Evolutionary conservation across 2,329 filamentous ascomycete genomes (phyloP).

Genomic region (Arthroderma sp.): DNA sequence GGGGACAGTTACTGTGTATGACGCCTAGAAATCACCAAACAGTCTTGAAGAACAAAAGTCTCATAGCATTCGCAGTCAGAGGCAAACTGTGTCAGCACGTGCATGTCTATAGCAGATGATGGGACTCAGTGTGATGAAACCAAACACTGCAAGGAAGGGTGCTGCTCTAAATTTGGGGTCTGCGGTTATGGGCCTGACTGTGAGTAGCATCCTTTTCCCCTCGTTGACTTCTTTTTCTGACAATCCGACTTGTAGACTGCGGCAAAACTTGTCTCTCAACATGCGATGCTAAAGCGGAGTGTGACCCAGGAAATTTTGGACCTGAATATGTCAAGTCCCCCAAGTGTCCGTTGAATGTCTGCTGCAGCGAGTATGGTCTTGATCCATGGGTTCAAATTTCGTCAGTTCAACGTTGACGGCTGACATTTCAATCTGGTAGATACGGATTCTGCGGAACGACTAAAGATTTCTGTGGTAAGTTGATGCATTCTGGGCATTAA

Average conservation of each 20-base stretch:
- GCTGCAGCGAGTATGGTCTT: slow-evolving; percentile 14
- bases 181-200: slow-evolving; percentile 13
- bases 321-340: slow-evolving; percentile 7
- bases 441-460: slow-evolving; percentile 10
- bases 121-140: slow-evolving; percentile 4
- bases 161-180: slow-evolving; percentile 4
- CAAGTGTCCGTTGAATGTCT: slow-evolving; percentile 20
- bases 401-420: background rate
- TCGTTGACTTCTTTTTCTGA: background rate
- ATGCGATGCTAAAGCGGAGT: slow-evolving; percentile 15
- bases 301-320: slow-evolving; percentile 15
- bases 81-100: background rate
- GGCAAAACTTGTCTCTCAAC: slow-evolving; percentile 10
- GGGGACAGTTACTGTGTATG: slow-evolving; percentile 4
- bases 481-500: background rate
- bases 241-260: background rate
- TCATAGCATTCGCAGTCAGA: too few species aligned
- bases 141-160: slow-evolving; percentile 1
- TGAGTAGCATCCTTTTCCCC: background rate
- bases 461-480: slow-evolving; percentile 7
- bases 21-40: background rate
- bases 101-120: background rate
- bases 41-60: too few species aligned
- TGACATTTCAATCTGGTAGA: background rate
- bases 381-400: background rate